A percentile compares a stretch with the other conserved stretches of the same genome.
Conservation (phyloP, 1,284 basidiomycete genomes). For the Ceratobasidium sp. region DNA sequence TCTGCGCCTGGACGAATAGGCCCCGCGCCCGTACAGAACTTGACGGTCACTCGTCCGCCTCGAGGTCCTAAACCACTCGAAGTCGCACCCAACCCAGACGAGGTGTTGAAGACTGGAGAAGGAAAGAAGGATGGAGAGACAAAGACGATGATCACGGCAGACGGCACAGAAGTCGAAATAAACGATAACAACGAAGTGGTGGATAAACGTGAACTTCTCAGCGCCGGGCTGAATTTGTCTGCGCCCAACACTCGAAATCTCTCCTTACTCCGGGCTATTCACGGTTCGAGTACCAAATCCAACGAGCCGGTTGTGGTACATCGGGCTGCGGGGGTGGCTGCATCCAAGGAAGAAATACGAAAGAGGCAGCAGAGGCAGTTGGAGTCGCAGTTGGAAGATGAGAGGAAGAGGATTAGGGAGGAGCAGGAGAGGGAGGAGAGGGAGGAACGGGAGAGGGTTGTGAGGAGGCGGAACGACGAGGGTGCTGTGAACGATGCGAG, state of each 20-base stretch:
- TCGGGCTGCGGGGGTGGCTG: slow-evolving; percentile 78
- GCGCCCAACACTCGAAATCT: slow-evolving; percentile 74
- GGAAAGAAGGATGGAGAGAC: slow-evolving; percentile 69
- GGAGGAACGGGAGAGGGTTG: slow-evolving; percentile 51
- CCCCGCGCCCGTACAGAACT: slow-evolving; percentile 56
- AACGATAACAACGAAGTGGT: slow-evolving; percentile 98
- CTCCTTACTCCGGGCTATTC: slow-evolving; percentile 47
- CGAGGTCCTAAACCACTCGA: slow-evolving; percentile 57
- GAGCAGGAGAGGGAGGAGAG: slow-evolving; percentile 53
- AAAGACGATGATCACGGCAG: slow-evolving; percentile 66
- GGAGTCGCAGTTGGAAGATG: slow-evolving; percentile 72
- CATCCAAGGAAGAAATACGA: slow-evolving; percentile 77
- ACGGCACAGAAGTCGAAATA: slow-evolving; percentile 88
- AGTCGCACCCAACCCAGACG: slow-evolving; percentile 42
- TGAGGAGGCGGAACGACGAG: slow-evolving; percentile 66
- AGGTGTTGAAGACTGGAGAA: slow-evolving; percentile 54
- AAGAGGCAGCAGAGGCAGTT: slow-evolving; percentile 77
- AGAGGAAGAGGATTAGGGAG: slow-evolving; percentile 63
- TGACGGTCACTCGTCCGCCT: slow-evolving; percentile 65
- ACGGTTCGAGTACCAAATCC: slow-evolving; percentile 49
- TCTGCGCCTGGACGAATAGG: slow-evolving; percentile 56
- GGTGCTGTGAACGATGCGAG: slow-evolving; percentile 71
- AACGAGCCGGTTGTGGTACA: slow-evolving; percentile 57
- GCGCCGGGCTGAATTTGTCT: slow-evolving; percentile 90
- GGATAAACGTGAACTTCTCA: slow-evolving; percentile 90